Conservation (phyloP, 306 rosid genomes). For the Pterocarpus macrocarpus region DNA sequence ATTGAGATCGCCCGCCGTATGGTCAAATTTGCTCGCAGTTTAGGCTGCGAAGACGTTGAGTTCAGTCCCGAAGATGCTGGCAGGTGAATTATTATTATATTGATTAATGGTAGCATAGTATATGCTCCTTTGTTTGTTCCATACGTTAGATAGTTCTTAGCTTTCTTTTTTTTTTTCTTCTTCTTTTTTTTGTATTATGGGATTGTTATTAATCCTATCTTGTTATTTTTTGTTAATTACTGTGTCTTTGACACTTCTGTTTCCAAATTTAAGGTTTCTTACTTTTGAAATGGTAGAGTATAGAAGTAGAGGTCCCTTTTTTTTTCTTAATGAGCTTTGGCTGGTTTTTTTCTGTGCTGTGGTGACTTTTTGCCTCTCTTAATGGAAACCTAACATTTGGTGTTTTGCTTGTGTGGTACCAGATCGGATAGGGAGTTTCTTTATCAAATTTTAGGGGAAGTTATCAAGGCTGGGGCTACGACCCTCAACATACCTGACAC, state of each 20-base stretch:
- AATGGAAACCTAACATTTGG: not conserved
- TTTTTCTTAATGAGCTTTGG: not conserved
- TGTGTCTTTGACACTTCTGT: not conserved
- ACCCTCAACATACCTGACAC: conserved; percentile 98
- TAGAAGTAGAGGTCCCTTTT: not conserved
- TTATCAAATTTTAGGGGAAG: conserved; percentile 90
- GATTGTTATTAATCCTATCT: not conserved
- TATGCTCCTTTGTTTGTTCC: not conserved
- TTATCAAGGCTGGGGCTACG: conserved; percentile 94
- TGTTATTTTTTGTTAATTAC: not conserved
- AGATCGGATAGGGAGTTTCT: conserved; percentile 94
- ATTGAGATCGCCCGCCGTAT: conserved; percentile 73
- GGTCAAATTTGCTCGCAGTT: conserved; percentile 85
- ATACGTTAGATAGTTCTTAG: not conserved
- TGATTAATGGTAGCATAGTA: not conserved
- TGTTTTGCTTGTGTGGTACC: conserved; percentile 11
- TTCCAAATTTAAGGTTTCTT: not conserved
- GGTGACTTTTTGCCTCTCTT: not conserved
- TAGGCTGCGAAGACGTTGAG: conserved; percentile 90
- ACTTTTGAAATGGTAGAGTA: not conserved
- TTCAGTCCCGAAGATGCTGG: conserved; percentile 99
- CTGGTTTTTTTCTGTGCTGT: not conserved
- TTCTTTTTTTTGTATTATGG: not conserved
- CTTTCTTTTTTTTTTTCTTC: not conserved
- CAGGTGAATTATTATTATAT: conserved; percentile 48